Base-by-base conservation (phyloP, 345 rosid species). In the Populus euphratica region DNA sequence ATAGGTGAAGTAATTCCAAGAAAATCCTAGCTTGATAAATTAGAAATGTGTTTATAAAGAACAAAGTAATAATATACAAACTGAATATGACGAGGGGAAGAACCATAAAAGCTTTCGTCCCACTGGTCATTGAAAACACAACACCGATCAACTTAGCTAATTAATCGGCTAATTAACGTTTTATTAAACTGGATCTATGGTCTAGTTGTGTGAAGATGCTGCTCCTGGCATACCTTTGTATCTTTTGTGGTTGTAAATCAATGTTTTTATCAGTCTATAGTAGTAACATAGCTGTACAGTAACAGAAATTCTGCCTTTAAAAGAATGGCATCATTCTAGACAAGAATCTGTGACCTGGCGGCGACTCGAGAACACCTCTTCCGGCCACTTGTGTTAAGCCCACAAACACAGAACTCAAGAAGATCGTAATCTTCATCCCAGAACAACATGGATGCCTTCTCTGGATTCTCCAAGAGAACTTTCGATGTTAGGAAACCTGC, bases 361-460 rank as follows among this genome's bases (percentile, higher is more conserved):
- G 96, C 97, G 9, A 85, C 90, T 5, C 99, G 90, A 29, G 98
- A 93, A 87, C 99, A 93, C 81, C 92, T 96, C 83, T 83, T 96
- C 78, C 98, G 76, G 29, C 97, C 97, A 29, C 83, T 82, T 86
- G 88, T 93, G 89, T 83, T 87, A 29, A 93, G 96, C 23, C 92
- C 98, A 54, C 99, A 92, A 6, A 90, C 94, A 72, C 99, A 96
- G 35, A 83, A 87, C 85, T 93, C 99, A 1, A 93, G 90, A 71
- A 96, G 93, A 75, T 93, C 97, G 0, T 92, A 96, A 78, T 96
- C 99, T 83, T 96, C 99, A 79, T 96, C 98, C 96, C 91, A 92
- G 81, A 91, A 90, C 33, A 96, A 85, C 73, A 86, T 50, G 3
- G 96, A 87, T 23, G 99, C 99, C 91, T 84, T 82, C 78, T 91